Evolutionary conservation across 768 basidiomycete species (phyloP), one percentile per base, ranked within the genome.

Genomic region (Termitomyces bulborhizus): DNA sequence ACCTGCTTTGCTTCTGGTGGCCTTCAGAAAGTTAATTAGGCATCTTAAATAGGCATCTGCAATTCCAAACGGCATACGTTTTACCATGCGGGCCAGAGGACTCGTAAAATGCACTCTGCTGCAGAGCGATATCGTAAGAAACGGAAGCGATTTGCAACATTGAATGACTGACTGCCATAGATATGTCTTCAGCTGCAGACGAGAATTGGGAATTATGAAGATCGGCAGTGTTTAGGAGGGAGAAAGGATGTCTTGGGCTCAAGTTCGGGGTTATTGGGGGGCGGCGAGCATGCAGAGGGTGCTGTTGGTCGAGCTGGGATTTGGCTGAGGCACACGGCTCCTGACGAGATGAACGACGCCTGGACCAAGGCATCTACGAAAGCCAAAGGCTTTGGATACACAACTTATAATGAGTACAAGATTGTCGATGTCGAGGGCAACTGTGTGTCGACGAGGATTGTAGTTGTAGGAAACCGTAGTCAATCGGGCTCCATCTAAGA

Each of bases 281-380:
- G 54, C 50, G 57, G 55, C 50, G 58, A 57, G 44, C 24, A 56
- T 54, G 52, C 18, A 46, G 46, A 54, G 57, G 43, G 43, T 42
- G 46, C 11, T 45, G 53, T 44, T 60, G 59, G 56, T 61, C 56
- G 40, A 56, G 39, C 49, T 60, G 55, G 26, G 53, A 57, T 60
- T 60, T 58, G 51, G 43, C 37, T 51, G 51, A 34, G n/a, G 34
- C 58, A 46, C 57, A 57, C 39, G 50, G 29, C 53, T 64, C 58
- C 49, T 61, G 57, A 49, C 49, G 60, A 48, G 62, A 63, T 54
- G 57, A 55, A 29, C 50, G 63, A 45, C 50, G 60, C 41, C 62
- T 64, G 50, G 59, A 60, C 63, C 60, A 62, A 49, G 57, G 58
- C 62, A 67, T 66, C 39, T 51, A 54, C 53, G 29, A 32, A 27